Base-by-base conservation (phyloP, 805 yeast species). In the Ogataea sp. region DNA sequence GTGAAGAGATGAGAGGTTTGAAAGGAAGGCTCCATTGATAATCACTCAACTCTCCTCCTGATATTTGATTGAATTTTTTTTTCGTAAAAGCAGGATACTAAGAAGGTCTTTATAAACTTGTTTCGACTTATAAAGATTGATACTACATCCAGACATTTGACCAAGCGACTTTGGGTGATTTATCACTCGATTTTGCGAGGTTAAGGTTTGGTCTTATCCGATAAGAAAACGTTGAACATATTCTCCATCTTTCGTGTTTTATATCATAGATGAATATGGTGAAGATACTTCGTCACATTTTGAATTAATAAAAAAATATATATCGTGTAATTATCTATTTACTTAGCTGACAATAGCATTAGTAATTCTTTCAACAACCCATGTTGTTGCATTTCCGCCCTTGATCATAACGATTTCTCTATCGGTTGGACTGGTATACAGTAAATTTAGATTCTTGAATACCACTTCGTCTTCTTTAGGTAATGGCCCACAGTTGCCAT, bases 401-500 rank as follows among this genome's bases (percentile, higher is more conserved):
- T 61, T 65, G 2, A 78, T 40, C n/a, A 47, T 47, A 4, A 53
- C 13, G 5, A 29, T 16, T 29, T 6, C 16, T 10, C 52, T 3
- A 70, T 64, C 17, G 30, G 30, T 17, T 48, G 52, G 1, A 21
- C 34, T 24, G 16, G 32, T 36, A 46, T 65, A 64, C 3, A 70
- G 28, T 8, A 38, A 40, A 39, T 70, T 70, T 17, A 69, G 46
- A 32, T 58, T 51, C 42, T 57, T 60, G 43, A 59, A 67, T 3
- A 68, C 63, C 34, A 62, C 71, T 36, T 34, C n/a, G 30, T 18
- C 24, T 29, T 56, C 53, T 1, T 40, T n/a, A n/a, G n/a, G n/a
- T n/a, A n/a, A n/a, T n/a, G n/a, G 37, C 0, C 96, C 95, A 61
- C 97, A 90, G 55, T 90, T 90, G 0, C 98, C 98, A 58, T 90